Evolutionary conservation across 1,284 basidiomycete genomes (phyloP).

Genomic region (Schizopora paradoxa): DNA sequence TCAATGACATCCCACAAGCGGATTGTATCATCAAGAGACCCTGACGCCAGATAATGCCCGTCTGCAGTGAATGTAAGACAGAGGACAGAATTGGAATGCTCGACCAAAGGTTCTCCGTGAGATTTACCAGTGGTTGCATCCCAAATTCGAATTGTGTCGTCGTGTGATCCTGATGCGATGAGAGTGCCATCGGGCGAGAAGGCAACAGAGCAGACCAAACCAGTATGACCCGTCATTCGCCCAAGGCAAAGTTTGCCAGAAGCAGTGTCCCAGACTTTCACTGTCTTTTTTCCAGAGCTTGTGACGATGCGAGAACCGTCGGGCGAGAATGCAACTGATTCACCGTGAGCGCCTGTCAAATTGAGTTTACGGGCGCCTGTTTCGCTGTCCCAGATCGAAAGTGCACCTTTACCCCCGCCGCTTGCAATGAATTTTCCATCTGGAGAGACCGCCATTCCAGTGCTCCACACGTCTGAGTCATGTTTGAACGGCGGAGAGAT

Average conservation of each 20-base stretch:
- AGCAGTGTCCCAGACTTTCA: constrained; percentile 14
- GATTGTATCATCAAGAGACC: constrained; percentile 14
- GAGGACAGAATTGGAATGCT: constrained; percentile 21
- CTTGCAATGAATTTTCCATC: too few species aligned
- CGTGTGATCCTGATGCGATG: constrained; percentile 6
- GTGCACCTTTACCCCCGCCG: not conserved
- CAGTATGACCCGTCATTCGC: not conserved
- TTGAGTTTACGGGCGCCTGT: too few species aligned
- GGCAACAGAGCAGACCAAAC: constrained; percentile 3
- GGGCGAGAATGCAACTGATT: not conserved
- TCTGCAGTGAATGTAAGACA: constrained; percentile 16
- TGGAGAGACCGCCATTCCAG: too few species aligned
- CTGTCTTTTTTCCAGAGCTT: not conserved
- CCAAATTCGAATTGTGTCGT: constrained; percentile 5
- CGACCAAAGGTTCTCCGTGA: too few species aligned
- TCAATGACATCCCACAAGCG: constrained; percentile 1
- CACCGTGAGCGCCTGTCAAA: not conserved
- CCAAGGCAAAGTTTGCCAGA: constrained; percentile 6
- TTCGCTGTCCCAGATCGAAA: too few species aligned
- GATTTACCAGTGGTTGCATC: too few species aligned
- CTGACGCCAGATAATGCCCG: constrained; percentile 20
- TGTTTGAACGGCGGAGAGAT: too few species aligned
- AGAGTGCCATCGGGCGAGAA: constrained; percentile 9
- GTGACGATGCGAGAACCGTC: not conserved
- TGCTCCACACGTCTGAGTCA: too few species aligned